Conservation (phyloP, 225 moss, liverwort and hornwort genomes). For the Bryum argenteum region DNA sequence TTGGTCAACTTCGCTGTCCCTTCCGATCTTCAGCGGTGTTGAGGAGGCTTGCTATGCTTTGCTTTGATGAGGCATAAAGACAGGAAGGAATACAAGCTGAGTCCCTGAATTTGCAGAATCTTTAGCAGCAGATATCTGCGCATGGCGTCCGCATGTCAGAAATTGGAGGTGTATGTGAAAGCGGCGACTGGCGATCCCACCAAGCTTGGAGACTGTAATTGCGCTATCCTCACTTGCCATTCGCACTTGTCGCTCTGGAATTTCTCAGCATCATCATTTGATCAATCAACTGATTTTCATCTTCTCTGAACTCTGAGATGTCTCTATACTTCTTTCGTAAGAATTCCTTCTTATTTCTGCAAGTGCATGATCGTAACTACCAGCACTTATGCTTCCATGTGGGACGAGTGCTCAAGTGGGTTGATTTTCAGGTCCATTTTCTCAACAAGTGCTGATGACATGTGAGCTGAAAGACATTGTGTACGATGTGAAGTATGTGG, state of each 20-base stretch:
- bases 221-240: neutral
- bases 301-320: conserved; percentile 1
- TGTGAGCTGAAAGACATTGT: conserved; percentile 54
- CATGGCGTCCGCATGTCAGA: conserved; percentile 51
- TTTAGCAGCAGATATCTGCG: neutral
- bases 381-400: neutral
- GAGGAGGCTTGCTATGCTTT: neutral
- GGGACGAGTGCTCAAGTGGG: neutral
- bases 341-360: neutral
- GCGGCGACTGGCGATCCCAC: conserved; percentile 39
- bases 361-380: neutral
- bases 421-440: conserved; percentile 47
- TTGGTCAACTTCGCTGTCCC: conserved; percentile 21
- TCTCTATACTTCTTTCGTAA: neutral
- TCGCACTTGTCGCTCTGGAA: neutral
- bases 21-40: conserved; percentile 25
- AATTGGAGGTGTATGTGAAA: conserved; percentile 47
- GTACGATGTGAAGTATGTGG: conserved; percentile 50
- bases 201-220: conserved; percentile 50
- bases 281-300: no score
- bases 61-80: neutral
- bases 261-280: neutral
- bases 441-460: conserved; percentile 52
- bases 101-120: neutral
- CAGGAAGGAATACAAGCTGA: neutral